Conservation (phyloP, 2,329 filamentous ascomycete genomes). For the Apiospora phragmitis region DNA sequence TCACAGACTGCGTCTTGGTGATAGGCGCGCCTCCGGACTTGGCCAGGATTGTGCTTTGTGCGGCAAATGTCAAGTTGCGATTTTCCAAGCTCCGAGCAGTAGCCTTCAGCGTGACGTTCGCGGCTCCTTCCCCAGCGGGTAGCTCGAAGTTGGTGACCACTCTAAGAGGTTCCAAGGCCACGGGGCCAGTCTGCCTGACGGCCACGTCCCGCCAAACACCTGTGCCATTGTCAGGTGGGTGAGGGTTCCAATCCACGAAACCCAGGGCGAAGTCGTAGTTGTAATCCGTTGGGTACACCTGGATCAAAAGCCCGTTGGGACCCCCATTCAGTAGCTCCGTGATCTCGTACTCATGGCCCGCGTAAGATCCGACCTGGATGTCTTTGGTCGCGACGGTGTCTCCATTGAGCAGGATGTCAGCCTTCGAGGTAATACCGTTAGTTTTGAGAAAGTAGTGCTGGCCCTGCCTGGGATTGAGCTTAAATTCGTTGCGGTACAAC, state of each 20-base stretch:
- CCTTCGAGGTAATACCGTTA: slow-evolving; percentile 60
- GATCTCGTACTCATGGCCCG: slow-evolving; percentile 56
- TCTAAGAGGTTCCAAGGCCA: slow-evolving; percentile 45
- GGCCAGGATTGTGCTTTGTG: slow-evolving; percentile 35
- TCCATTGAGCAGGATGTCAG: slow-evolving; percentile 62
- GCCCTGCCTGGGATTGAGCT: slow-evolving; percentile 31
- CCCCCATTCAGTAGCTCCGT: slow-evolving; percentile 39
- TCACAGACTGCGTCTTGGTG: slow-evolving; percentile 34
- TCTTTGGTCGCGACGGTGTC: slow-evolving; percentile 47
- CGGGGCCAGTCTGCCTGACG: slow-evolving; percentile 54
- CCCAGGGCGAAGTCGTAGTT: slow-evolving; percentile 58
- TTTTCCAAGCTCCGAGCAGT: slow-evolving; percentile 42
- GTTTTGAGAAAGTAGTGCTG: slow-evolving; percentile 55
- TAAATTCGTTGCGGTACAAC: slow-evolving; percentile 58
- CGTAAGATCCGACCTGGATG: slow-evolving; percentile 57
- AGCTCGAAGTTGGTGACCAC: slow-evolving; percentile 44
- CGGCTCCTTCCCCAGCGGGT: slow-evolving; percentile 28
- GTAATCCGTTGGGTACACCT: slow-evolving; percentile 59
- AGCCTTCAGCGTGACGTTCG: slow-evolving; percentile 39
- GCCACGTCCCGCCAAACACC: slow-evolving; percentile 62
- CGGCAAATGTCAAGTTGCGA: slow-evolving; percentile 37
- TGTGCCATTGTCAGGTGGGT: slow-evolving; percentile 62
- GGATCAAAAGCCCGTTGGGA: slow-evolving; percentile 52
- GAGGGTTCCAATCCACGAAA: slow-evolving; percentile 64
- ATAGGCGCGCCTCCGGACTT: slow-evolving; percentile 25